Evolutionary conservation across 139 green algal genomes (phyloP), one percentile per base, ranked within the genome.

Genomic region (Chlorella sp.): DNA sequence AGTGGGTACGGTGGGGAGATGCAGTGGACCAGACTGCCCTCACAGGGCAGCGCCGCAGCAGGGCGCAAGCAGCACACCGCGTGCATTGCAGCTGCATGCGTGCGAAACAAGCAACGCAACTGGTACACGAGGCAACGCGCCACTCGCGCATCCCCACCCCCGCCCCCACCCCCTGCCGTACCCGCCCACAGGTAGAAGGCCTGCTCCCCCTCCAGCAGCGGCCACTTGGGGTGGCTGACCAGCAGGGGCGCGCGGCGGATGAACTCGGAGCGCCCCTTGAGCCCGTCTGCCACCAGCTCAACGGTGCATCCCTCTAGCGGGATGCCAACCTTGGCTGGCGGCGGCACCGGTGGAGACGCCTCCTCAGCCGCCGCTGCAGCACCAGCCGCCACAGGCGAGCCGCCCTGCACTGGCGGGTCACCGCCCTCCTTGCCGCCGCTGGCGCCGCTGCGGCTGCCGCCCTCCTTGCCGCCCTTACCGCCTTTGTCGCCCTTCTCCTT

Each of bases 221-320:
- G 22, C 44, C 89, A 84, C 36, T 48, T 73, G 30, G 74, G 75
- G 76, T 95, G 92, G 0, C 40, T 77, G 34, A 95, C 73, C 62
- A 93, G 81, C 80, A 95, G 76, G 2, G 92, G 92, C 4, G 68
- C 88, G 44, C 92, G 91, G 2, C 80, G 44, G 30, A 84, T 72
- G 32, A 70, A 82, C 26, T 76, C 64, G 75, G 62, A 82, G 26
- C 85, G 83, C 6, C 87, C 87, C 17, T 75, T 56, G 30, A 90
- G 85, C 48, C 85, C 87, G 32, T 90, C 87, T 1, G 44, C 36
- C 44, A 85, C 75, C 67, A 91, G 40, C 58, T 90, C 68, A 28
- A 90, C 69, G 3, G 26, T 48, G 81, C 90, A 93, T 1, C 86
- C 88, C 56, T 83, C 72, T 30, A 93, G 48, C 1, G 78, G 82